These are phyloP conservation scores for Blastobotrys arbuscula DNA, from an alignment of 1,139 yeast genomes.

Conservation along the genomic window DNA sequence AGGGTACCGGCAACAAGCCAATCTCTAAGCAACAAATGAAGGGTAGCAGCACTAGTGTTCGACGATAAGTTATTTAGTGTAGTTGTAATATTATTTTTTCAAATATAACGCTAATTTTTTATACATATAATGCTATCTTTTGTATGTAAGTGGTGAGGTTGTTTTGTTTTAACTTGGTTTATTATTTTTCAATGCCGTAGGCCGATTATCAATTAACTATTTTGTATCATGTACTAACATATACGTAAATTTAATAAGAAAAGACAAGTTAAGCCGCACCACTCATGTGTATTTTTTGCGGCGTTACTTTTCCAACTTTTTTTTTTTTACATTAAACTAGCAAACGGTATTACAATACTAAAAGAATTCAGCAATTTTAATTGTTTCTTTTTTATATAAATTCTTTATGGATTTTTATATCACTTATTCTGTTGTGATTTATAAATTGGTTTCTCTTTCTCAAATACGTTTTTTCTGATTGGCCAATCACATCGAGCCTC, in stretches of 20 bases:
- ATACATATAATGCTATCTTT: neutral
- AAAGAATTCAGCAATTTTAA: too few species aligned
- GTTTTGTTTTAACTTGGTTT: neutral
- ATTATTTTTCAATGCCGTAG: too few species aligned
- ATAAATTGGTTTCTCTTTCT: neutral
- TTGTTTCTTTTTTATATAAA: too few species aligned
- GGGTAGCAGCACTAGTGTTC: slow-evolving; percentile 33
- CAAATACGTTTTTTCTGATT: slow-evolving; percentile 1
- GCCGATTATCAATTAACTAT: too few species aligned
- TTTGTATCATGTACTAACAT: too few species aligned
- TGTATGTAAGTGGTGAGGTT: neutral
- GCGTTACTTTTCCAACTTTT: too few species aligned
- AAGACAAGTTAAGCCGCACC: too few species aligned
- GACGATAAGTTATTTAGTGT: slow-evolving; percentile 13
- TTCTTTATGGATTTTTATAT: too few species aligned
- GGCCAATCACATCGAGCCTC: slow-evolving; percentile 2
- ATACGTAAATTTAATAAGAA: too few species aligned
- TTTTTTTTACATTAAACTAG: too few species aligned
- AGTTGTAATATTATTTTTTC: neutral
- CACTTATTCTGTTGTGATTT: neutral
- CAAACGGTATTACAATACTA: too few species aligned
- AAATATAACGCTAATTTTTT: neutral
- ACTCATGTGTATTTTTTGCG: too few species aligned
- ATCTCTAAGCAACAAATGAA: slow-evolving; percentile 41
- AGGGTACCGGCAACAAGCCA: slow-evolving; percentile 67